Conservation (phyloP, 148 eudicot genomes). For the Rhododendron griersonianum region DNA sequence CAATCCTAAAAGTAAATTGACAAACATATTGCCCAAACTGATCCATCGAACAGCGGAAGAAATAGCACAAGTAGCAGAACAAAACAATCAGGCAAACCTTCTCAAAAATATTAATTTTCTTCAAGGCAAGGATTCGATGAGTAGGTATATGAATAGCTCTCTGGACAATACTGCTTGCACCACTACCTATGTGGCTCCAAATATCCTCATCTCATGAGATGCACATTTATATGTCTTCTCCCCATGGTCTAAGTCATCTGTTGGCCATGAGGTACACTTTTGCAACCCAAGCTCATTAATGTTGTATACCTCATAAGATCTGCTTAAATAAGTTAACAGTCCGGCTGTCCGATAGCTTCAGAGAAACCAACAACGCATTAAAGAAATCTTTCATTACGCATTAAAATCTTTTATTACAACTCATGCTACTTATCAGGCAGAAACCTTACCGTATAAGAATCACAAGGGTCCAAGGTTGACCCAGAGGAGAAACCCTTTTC, state of each 20-base stretch:
- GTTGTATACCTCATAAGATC: conserved; percentile 90
- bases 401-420: neutral
- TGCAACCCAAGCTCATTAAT: conserved; percentile 84
- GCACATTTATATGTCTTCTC: conserved; percentile 82
- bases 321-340: conserved; percentile 86
- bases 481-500: conserved; percentile 77
- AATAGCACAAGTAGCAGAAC: neutral
- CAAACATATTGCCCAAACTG: neutral
- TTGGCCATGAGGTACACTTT: conserved; percentile 64
- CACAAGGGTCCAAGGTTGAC: conserved; percentile 50
- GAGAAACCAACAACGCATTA: conserved; percentile 7
- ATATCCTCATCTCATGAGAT: conserved; percentile 88
- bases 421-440: neutral
- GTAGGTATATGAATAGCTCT: conserved; percentile 88
- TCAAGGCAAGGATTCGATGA: conserved; percentile 85
- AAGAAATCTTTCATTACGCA: neutral
- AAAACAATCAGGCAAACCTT: conserved; percentile 45
- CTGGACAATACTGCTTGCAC: conserved; percentile 97
- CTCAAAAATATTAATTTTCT: conserved; percentile 92
- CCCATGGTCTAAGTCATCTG: conserved; percentile 37
- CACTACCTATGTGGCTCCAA: conserved; percentile 93
- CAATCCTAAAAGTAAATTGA: neutral
- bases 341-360: conserved; percentile 62
- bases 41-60: neutral
- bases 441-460: conserved; percentile 59